Conservation (phyloP, 805 yeast species). For the Spathaspora passalidarum region DNA sequence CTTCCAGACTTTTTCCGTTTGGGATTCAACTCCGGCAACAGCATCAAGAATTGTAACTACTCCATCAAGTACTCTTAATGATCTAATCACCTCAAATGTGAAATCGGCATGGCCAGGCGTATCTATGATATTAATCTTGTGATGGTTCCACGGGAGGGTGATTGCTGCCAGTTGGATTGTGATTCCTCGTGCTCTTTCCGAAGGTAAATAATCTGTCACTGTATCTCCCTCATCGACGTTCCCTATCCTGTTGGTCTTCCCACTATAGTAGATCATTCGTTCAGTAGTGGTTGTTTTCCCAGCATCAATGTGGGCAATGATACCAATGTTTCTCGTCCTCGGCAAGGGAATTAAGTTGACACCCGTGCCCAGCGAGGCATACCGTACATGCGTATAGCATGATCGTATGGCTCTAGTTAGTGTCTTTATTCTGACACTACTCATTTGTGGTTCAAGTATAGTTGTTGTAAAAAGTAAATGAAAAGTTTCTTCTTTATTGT, state of each 20-base stretch:
- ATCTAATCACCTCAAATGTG: slow-evolving; percentile 87
- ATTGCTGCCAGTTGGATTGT: slow-evolving; percentile 97
- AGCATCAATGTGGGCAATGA: slow-evolving; percentile 98
- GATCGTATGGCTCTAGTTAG: background rate
- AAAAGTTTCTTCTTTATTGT: background rate
- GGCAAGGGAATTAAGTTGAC: slow-evolving; percentile 28
- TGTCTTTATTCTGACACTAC: background rate
- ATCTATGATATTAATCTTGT: slow-evolving; percentile 82
- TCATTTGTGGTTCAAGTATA: background rate
- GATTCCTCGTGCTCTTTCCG: slow-evolving; percentile 90
- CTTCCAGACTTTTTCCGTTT: slow-evolving; percentile 95
- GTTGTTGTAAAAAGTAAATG: background rate
- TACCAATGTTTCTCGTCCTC: slow-evolving; percentile 80
- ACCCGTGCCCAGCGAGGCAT: background rate
- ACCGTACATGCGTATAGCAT: background rate
- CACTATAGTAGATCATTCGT: slow-evolving; percentile 87
- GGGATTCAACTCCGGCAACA: slow-evolving; percentile 98
- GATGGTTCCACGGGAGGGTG: slow-evolving; percentile 78
- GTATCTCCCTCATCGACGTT: slow-evolving; percentile 97
- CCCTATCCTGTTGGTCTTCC: slow-evolving; percentile 76
- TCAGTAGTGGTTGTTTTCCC: slow-evolving; percentile 98
- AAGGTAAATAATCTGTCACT: slow-evolving; percentile 86
- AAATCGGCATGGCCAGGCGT: slow-evolving; percentile 99
- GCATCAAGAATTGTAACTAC: slow-evolving; percentile 91
- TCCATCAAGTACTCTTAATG: slow-evolving; percentile 90